These are phyloP conservation scores for Apium graveolens DNA, from an alignment of 129 eudicot species.

Conservation along the genomic window DNA sequence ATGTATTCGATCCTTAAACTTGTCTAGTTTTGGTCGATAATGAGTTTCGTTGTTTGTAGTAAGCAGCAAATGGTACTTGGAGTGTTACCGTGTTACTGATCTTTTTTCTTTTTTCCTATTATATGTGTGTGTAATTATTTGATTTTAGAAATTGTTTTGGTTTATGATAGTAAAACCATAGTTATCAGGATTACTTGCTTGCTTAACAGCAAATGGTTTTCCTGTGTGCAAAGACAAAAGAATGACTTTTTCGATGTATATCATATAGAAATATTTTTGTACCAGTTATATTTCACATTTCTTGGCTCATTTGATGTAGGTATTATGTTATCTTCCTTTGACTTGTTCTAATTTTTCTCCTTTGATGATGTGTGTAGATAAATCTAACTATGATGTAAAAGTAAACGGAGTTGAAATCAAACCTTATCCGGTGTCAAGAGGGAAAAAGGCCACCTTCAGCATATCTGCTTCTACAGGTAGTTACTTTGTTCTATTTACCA, in stretches of 20 bases:
- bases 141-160: background rate
- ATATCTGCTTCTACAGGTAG: conserved; percentile 58
- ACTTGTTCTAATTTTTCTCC: background rate
- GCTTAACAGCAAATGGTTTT: background rate
- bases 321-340: background rate
- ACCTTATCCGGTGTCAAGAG: conserved; percentile 49
- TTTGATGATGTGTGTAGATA: conserved; percentile 32
- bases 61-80: background rate
- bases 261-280: background rate
- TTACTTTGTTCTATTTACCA: background rate
- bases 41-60: background rate
- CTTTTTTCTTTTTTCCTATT: background rate
- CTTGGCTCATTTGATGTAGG: background rate
- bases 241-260: background rate
- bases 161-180: background rate
- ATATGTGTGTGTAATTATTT: background rate
- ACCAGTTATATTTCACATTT: background rate
- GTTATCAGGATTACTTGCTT: background rate
- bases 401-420: conserved; percentile 37
- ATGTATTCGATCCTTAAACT: background rate
- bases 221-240: background rate
- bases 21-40: background rate
- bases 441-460: conserved; percentile 47
- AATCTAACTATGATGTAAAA: conserved; percentile 33
- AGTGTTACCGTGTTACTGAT: background rate